A percentile compares a stretch with the other conserved stretches of the same genome.
phyloP scores from a whole-genome alignment of 805 yeast genomes.

The Cyberlindnera xylosilytica region DNA sequence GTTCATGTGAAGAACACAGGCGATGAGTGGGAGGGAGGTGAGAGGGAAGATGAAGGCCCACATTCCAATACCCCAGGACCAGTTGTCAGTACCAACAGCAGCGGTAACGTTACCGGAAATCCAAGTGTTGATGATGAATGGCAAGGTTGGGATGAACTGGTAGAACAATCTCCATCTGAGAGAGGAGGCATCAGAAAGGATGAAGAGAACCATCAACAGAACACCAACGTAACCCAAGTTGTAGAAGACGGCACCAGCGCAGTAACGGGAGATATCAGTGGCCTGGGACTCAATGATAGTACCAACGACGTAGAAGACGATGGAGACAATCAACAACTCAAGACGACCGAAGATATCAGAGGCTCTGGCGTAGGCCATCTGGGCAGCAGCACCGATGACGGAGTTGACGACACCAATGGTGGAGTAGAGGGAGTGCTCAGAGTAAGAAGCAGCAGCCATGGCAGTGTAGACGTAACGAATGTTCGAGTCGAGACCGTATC shows the following conservation, averaged over 20 bases:
- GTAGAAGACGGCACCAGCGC: conserved; percentile 61
- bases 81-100: conserved; percentile 33
- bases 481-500: conserved; percentile 53
- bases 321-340: conserved; percentile 44
- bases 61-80: conserved; percentile 79
- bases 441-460: conserved; percentile 54
- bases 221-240: conserved; percentile 62
- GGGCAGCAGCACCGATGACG: conserved; percentile 66
- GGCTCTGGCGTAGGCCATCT: conserved; percentile 59
- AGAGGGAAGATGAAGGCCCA: conserved; percentile 78
- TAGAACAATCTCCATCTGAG: conserved; percentile 68
- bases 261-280: conserved; percentile 50
- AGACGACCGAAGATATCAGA: conserved; percentile 68
- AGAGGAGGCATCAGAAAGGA: conserved; percentile 64
- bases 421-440: conserved; percentile 51
- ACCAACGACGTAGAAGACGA: conserved; percentile 58
- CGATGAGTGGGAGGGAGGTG: conserved; percentile 55
- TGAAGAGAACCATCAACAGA: conserved; percentile 50
- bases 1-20: conserved; percentile 54
- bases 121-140: conserved; percentile 79
- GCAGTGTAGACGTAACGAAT: conserved; percentile 47
- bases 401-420: conserved; percentile 56
- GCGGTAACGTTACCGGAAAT: conserved; percentile 56
- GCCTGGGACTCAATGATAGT: conserved; percentile 64
- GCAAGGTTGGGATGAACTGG: conserved; percentile 65